A percentile compares a stretch with the other conserved stretches of the same genome.
phyloP scores from a whole-genome alignment of 2,329 filamentous ascomycete genomes.

The Verticillium zaregamsianum region DNA sequence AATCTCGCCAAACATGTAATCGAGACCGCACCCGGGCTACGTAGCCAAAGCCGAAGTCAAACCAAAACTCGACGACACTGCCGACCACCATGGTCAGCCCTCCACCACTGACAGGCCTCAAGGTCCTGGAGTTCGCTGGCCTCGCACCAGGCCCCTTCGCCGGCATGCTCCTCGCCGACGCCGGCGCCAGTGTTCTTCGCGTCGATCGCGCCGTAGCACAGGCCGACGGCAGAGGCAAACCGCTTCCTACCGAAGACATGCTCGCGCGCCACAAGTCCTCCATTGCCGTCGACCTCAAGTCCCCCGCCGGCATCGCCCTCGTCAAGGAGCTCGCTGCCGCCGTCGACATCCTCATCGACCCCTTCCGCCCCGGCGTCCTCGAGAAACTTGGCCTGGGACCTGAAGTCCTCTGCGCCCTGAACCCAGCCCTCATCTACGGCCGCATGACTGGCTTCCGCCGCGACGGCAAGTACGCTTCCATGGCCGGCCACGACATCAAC shows the following conservation, averaged over 20 bases:
- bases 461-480: conserved; percentile 77
- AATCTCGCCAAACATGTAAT: neutral
- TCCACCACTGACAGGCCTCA: conserved; percentile 45
- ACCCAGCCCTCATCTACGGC: conserved; percentile 74
- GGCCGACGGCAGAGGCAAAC: conserved; percentile 23
- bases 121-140: conserved; percentile 57
- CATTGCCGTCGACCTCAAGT: conserved; percentile 76
- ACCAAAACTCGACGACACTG: neutral
- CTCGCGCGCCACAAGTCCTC: conserved; percentile 79
- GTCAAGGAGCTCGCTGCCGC: conserved; percentile 59
- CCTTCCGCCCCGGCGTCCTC: conserved; percentile 85
- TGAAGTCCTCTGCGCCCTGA: conserved; percentile 58
- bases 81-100: conserved; percentile 26
- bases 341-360: conserved; percentile 84
- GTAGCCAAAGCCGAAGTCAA: neutral
- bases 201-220: conserved; percentile 64
- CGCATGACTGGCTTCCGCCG: conserved; percentile 88
- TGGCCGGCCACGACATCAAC: conserved; percentile 96
- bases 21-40: neutral
- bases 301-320: conserved; percentile 56
- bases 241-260: conserved; percentile 59
- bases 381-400: conserved; percentile 80
- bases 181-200: conserved; percentile 82
- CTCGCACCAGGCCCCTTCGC: conserved; percentile 77
- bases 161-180: conserved; percentile 83